Evolutionary conservation across 192 early-diverging fungal genomes (phyloP), one percentile per base, ranked within the genome.

Genomic region (Backusella psychrophila): DNA sequence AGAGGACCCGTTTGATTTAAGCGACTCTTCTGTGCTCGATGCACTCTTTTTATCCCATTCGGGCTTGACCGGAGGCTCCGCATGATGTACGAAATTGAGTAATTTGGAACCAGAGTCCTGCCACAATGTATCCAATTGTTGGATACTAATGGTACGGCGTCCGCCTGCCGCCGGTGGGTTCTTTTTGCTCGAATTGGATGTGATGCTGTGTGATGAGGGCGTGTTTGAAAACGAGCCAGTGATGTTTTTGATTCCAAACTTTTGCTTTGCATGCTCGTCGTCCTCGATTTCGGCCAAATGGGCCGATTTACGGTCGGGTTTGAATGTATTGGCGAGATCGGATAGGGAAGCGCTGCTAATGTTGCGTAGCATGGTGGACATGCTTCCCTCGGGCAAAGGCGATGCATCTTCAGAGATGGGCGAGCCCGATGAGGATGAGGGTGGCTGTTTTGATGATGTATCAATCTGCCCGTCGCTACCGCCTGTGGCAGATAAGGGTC

Each of bases 1-100:
- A 1, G 82, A 83, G 12, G 78, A 44, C 5, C 77, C 78, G 7
- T 84, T 81, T 7, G 83, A 83, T 78, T 71, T 71, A 6, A 23
- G 9, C 5, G 70, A 71, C 6, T 75, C 38, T 0, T 80, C 80
- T 8, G 70, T 69, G 7, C 78, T 83, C 15, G 39, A 63, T n/a
- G 38, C 69, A 31, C 82, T 83, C 7, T 44, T 76, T 6, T 63
- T 52, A 74, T 83, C 82, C 75, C 74, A 79, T 0, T 42, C 11
- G 3, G 41, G 26, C 11, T 29, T 39, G 21, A 5, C 6, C 2
- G 42, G 34, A 6, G 35, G 34, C 6, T 56, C 44, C 14, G 34
- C 29, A 59, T 73, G 71, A 21, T 79, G 78, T 3, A 79, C 78
- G 41, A 79, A 70, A 46, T 79, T 79, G 7, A 79, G 23, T 21